A percentile compares a stretch with the other conserved stretches of the same genome.
Evolutionary conservation across 495 filamentous ascomycete genomes (phyloP).

Genomic region (Rhizodiscina lignyota): DNA sequence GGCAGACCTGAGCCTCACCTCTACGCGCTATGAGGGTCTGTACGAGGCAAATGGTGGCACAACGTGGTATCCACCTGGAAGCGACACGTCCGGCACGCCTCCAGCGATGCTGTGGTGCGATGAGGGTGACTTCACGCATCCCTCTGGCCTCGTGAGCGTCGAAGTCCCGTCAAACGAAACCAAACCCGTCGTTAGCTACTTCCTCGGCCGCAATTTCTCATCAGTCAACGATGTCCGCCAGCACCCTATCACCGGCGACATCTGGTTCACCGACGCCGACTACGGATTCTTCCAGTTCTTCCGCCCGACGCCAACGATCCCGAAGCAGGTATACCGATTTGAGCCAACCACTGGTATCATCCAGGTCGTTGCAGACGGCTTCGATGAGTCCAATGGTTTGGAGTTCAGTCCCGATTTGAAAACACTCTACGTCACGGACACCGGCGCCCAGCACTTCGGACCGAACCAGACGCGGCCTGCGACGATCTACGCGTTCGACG

Average conservation of each 20-base stretch:
- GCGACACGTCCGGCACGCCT: slow-evolving; percentile 6
- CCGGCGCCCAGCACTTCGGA: slow-evolving; percentile 9
- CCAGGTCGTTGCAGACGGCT: slow-evolving; percentile 33
- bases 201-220: no score
- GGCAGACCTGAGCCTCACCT: slow-evolving; percentile 19
- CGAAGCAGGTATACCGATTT: slow-evolving; percentile 38
- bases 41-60: slow-evolving; percentile 18
- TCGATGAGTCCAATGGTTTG: no score
- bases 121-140: slow-evolving; percentile 14
- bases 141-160: no score
- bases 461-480: slow-evolving; percentile 16
- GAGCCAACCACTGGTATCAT: slow-evolving; percentile 29
- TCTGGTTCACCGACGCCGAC: no score
- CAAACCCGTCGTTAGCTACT: no score
- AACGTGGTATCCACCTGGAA: slow-evolving; percentile 12
- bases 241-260: no score
- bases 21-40: slow-evolving; percentile 18
- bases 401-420: no score
- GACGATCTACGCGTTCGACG: slow-evolving; percentile 20
- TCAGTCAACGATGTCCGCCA: no score
- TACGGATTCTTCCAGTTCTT: no score
- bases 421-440: no score
- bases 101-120: slow-evolving; percentile 17
- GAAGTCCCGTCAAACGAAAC: no score
- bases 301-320: no score